A percentile compares a stretch with the other conserved stretches of the same genome.
These are phyloP conservation scores for Rostrohypoxylon terebratum DNA, from an alignment of 495 filamentous ascomycete genomes.

Conservation along the genomic window DNA sequence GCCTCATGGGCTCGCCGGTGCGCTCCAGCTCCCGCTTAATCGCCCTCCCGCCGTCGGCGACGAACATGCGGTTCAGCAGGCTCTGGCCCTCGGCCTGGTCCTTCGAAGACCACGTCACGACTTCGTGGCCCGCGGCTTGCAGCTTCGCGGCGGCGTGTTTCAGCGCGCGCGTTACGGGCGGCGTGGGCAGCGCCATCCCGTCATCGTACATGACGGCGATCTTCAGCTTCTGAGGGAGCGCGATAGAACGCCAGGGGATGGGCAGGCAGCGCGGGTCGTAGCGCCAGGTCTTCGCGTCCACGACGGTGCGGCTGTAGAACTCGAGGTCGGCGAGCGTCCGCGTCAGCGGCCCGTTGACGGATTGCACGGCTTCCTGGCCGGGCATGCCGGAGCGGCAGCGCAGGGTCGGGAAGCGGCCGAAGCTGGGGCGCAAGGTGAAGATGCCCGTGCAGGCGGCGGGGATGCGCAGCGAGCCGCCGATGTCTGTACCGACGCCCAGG, in stretches of 20 bases:
- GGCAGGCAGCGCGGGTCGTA: conserved; percentile 84
- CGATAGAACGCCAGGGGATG: conserved; percentile 74
- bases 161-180: conserved; percentile 81
- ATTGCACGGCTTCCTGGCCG: conserved; percentile 85
- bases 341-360: conserved; percentile 89
- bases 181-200: conserved; percentile 80
- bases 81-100: conserved; percentile 72
- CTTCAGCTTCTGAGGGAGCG: conserved; percentile 65
- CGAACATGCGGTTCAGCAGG: conserved; percentile 79
- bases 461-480: conserved; percentile 85
- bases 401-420: conserved; percentile 83
- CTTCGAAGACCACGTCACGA: conserved; percentile 72
- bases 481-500: conserved; percentile 88
- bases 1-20: conserved; percentile 78
- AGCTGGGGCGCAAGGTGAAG: conserved; percentile 84
- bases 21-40: conserved; percentile 78
- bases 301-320: conserved; percentile 77
- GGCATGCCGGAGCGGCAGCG: conserved; percentile 84
- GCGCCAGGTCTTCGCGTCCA: conserved; percentile 84
- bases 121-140: conserved; percentile 74
- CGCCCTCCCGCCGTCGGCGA: conserved; percentile 81
- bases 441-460: conserved; percentile 89
- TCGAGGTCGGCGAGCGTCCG: conserved; percentile 79
- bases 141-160: conserved; percentile 71
- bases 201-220: conserved; percentile 80